Percentiles rank a stretch among this genome's conserved stretches.
phyloP scores from a whole-genome alignment of 306 rosid genomes.

The Quillaja saponaria region DNA sequence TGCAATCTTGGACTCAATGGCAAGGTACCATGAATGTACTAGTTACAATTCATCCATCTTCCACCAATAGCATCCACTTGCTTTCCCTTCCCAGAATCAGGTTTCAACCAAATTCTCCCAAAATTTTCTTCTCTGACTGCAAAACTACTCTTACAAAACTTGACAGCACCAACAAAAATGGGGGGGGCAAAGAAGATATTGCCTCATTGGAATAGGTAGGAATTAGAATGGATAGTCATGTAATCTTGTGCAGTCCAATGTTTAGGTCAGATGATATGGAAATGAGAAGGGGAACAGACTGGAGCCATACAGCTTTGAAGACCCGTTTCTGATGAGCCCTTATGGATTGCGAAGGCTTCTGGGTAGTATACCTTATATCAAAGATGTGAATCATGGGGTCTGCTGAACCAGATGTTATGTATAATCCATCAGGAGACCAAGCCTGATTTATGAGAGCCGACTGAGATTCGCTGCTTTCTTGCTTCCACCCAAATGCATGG shows the following conservation, averaged over 20 bases:
- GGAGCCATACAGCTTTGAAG: conserved; percentile 89
- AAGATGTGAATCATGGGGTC: conserved; percentile 92
- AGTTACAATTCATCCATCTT: too few relatives aligned
- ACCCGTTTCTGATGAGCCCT: conserved; percentile 93
- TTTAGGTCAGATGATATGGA: conserved; percentile 94
- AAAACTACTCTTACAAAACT: too few relatives aligned
- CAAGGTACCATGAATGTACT: too few relatives aligned
- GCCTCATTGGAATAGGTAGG: conserved; percentile 5
- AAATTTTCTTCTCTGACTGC: too few relatives aligned
- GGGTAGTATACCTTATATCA: conserved; percentile 73
- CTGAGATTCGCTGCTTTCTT: conserved; percentile 94
- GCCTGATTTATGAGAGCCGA: conserved; percentile 94
- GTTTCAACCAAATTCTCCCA: too few relatives aligned
- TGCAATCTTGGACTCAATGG: too few relatives aligned
- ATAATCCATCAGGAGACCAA: conserved; percentile 96
- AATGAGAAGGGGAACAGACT: conserved; percentile 70
- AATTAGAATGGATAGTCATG: conserved; percentile 16
- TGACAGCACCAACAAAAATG: too few relatives aligned
- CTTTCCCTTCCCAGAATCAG: too few relatives aligned
- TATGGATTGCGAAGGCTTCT: conserved; percentile 79
- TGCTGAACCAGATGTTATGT: conserved; percentile 80
- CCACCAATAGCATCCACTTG: too few relatives aligned
- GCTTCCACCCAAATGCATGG: conserved; percentile 97
- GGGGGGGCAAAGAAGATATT: conserved; percentile 9
- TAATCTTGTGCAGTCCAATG: conserved; percentile 76